Evolutionary conservation across 1,284 basidiomycete species (phyloP).

Genomic region (Melampsora larici-populina): DNA sequence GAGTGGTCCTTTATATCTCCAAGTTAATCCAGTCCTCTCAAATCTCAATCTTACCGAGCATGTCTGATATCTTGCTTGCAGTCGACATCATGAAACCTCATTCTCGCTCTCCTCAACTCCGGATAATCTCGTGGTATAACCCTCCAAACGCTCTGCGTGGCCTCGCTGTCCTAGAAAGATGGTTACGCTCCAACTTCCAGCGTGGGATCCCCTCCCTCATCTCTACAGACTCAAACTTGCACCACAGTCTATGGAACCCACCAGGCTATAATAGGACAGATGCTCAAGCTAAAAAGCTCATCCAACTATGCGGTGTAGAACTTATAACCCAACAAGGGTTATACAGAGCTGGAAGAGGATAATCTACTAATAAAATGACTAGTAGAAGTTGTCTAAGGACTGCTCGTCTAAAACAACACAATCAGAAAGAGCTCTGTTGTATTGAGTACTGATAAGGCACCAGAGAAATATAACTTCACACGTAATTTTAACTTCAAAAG

Average conservation of each 20-base stretch:
- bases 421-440: too few species aligned
- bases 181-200: neutral
- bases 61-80: neutral
- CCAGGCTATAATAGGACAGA: neutral
- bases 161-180: neutral
- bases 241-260: conserved; percentile 3
- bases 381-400: too few species aligned
- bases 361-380: too few species aligned
- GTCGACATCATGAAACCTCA: neutral
- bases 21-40: neutral
- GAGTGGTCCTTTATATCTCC: neutral
- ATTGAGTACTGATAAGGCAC: too few species aligned
- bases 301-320: too few species aligned
- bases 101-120: neutral
- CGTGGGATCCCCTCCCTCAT: neutral
- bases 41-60: neutral
- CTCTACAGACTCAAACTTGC: neutral
- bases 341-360: too few species aligned
- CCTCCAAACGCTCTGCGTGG: neutral
- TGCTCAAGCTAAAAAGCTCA: neutral
- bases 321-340: too few species aligned
- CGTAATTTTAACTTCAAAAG: too few species aligned
- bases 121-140: neutral
- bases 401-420: too few species aligned
- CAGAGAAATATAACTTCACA: too few species aligned